Base-by-base conservation (phyloP, 1,284 basidiomycete genomes). In the Tremellales sp. region DNA sequence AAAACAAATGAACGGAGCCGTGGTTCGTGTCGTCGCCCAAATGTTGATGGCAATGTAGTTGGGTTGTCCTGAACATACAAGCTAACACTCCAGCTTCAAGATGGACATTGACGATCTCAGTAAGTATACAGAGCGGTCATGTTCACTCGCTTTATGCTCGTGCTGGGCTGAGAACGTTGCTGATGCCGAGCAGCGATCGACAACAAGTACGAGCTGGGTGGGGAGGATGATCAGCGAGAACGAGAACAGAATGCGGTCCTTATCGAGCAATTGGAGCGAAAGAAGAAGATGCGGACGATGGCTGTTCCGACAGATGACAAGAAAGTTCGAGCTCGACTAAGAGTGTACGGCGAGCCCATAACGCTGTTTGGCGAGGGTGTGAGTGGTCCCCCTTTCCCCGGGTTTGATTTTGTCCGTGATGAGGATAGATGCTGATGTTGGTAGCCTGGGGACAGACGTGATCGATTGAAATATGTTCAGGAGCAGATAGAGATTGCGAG, bases 251-350 rank as follows among this genome's bases (percentile, higher is more conserved):
- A 90, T 77, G 84, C 87, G 62, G 83, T 84, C 53, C 81, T 92
- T 43, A 78, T 92, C 46, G 87, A 91, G 68, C 89, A 93, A 73
- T 81, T 97, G n/a, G 91, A 96, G 70, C 81, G 90, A 60, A 94
- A 91, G 79, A 94, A 92, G 78, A 84, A 89, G 64, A 87, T 92
- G n/a, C 81, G 94, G 54, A 85, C 79, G 52, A 82, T 97, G 75
- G 93, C 93, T 13, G 90, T 98, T 3, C 96, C 96, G 4, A 99
- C 96, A 7, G 93, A 97, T 70, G 96, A 98, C 74, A 84, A 82
- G 61, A 86, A 87, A 56, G 94, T 99, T 59, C 86, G 87, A 66
- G 84, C 85, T 39, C 80, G 89, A 48, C 78, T 99, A 54, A 80
- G 96, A 51, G 89, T 94, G 72, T 85, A 96, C 56, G 91, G 89